Percentiles rank a stretch among this genome's conserved stretches.
Evolutionary conservation across 352 stramenopile genomes (phyloP).

Genomic region (Phytophthora vignae): DNA sequence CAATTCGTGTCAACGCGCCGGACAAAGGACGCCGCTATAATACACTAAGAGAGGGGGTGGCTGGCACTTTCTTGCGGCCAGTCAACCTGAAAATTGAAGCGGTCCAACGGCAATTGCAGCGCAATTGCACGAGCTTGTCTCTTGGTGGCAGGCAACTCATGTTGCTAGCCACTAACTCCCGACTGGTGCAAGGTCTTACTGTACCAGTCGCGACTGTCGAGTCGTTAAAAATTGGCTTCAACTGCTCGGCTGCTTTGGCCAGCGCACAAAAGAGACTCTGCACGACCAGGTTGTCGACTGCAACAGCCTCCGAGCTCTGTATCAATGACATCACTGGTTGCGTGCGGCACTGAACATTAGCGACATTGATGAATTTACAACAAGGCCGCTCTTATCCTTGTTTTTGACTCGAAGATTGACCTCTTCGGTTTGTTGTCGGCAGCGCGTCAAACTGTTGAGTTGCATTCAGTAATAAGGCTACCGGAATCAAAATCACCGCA

Average conservation of each 20-base stretch:
- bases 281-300: not conserved
- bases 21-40: not conserved
- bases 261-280: not conserved
- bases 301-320: not conserved
- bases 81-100: not conserved
- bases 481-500: too few relatives aligned
- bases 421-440: not conserved
- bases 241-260: not conserved
- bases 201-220: not conserved
- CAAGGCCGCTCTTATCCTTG: not conserved
- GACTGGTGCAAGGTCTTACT: not conserved
- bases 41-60: too few relatives aligned
- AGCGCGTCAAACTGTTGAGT: not conserved
- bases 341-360: not conserved
- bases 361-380: not conserved
- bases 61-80: too few relatives aligned
- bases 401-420: not conserved
- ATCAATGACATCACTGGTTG: not conserved
- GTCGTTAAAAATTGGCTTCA: not conserved
- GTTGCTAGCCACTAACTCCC: not conserved
- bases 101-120: not conserved
- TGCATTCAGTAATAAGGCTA: not conserved
- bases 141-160: not conserved
- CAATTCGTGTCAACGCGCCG: not conserved
- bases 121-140: not conserved